Percentiles rank a stretch among this genome's conserved stretches.
These are phyloP conservation scores for Suhomyces taliae DNA, from an alignment of 1,139 yeast species.

Conservation along the genomic window DNA sequence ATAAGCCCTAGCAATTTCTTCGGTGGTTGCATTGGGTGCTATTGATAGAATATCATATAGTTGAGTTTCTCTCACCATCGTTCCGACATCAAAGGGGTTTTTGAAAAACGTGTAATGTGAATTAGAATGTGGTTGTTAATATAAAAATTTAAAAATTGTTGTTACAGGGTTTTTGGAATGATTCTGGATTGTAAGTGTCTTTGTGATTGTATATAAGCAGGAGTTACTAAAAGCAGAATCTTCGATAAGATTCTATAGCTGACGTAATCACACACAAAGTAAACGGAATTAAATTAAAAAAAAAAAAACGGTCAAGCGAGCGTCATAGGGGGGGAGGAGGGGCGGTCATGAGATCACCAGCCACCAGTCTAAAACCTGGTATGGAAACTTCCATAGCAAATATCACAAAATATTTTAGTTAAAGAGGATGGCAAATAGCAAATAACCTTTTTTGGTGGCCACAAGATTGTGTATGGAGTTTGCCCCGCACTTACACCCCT, in stretches of 20 bases:
- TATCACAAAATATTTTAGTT: too few relatives aligned
- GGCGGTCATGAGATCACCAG: too few relatives aligned
- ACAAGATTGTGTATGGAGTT: background rate
- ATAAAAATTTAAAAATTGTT: too few relatives aligned
- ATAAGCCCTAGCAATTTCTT: slow-evolving; percentile 43
- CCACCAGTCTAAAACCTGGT: background rate
- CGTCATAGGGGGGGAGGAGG: too few relatives aligned
- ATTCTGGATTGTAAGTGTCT: background rate
- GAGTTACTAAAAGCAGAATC: slow-evolving; percentile 1
- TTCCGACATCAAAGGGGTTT: background rate
- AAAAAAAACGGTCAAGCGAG: too few relatives aligned
- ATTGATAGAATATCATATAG: slow-evolving; percentile 42
- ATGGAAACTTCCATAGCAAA: background rate
- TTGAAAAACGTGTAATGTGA: too few relatives aligned
- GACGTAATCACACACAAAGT: slow-evolving; percentile 5
- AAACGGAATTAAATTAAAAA: background rate
- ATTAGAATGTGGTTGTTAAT: too few relatives aligned
- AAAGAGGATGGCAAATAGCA: background rate
- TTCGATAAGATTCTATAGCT: slow-evolving; percentile 14
- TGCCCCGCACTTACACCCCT: too few relatives aligned
- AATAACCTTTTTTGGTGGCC: background rate
- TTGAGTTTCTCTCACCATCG: slow-evolving; percentile 33
- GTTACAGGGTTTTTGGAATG: too few relatives aligned
- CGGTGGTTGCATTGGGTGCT: slow-evolving; percentile 33
- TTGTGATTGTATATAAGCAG: slow-evolving; percentile 2